phyloP scores from a whole-genome alignment of 208 protist genomes.

The Trypanosoma rangeli region DNA sequence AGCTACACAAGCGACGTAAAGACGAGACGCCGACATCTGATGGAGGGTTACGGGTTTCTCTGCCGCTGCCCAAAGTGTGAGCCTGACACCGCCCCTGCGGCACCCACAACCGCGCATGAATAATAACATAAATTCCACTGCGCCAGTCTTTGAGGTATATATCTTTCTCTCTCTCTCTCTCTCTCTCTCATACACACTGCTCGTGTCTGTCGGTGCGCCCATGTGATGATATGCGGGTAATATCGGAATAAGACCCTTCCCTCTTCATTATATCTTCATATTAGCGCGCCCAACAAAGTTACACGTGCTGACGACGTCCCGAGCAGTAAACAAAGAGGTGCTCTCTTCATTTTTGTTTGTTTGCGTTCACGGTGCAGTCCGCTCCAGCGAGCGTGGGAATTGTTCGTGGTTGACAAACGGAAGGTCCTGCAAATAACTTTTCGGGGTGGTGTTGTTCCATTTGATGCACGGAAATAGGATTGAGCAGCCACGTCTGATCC shows the following conservation, averaged over 20 bases:
- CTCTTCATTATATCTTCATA: too few species aligned
- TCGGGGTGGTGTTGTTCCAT: constrained; percentile 83
- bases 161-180: too few species aligned
- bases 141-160: too few species aligned
- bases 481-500: constrained; percentile 88
- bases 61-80: constrained; percentile 24
- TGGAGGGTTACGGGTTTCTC: constrained; percentile 76
- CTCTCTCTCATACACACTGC: too few species aligned
- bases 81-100: too few species aligned
- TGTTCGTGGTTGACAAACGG: constrained; percentile 91
- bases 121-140: too few species aligned
- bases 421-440: constrained; percentile 84
- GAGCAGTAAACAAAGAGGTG: neutral
- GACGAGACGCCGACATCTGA: constrained; percentile 39
- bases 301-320: too few species aligned
- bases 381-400: constrained; percentile 85
- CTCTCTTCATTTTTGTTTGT: neutral
- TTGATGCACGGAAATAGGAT: constrained; percentile 85
- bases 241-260: too few species aligned
- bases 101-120: too few species aligned
- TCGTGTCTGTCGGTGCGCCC: too few species aligned
- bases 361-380: constrained; percentile 71
- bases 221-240: too few species aligned
- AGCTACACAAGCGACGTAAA: constrained; percentile 40
- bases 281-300: too few species aligned